A percentile compares a stretch with the other conserved stretches of the same genome.
phyloP scores from a whole-genome alignment of 2,329 filamentous ascomycete genomes.

The Alternaria gansuensis region DNA sequence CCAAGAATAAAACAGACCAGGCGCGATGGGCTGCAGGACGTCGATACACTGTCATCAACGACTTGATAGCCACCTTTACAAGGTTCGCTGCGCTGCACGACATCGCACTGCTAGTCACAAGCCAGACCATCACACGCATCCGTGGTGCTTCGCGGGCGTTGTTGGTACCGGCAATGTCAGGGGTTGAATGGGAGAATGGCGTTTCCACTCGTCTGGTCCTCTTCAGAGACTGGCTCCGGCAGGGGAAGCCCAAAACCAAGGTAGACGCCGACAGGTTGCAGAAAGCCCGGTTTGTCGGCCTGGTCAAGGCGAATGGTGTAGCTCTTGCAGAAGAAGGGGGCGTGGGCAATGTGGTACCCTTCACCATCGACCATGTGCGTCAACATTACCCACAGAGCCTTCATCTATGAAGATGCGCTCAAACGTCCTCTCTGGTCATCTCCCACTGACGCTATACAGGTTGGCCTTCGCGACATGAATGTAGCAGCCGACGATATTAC shows the following conservation, averaged over 20 bases:
- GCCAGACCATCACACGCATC: slow-evolving; percentile 84
- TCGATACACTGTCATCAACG: slow-evolving; percentile 70
- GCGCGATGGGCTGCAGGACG: slow-evolving; percentile 60
- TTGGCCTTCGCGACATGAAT: slow-evolving; percentile 46
- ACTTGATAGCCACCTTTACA: slow-evolving; percentile 67
- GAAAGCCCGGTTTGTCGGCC: slow-evolving; percentile 54
- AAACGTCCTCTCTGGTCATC: slow-evolving; percentile 23
- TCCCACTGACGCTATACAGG: slow-evolving; percentile 39
- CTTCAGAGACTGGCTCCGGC: slow-evolving; percentile 72
- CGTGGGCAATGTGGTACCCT: slow-evolving; percentile 62
- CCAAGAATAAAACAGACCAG: slow-evolving; percentile 55
- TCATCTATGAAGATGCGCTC: slow-evolving; percentile 31
- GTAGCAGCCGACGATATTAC: slow-evolving; percentile 45
- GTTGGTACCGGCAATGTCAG: slow-evolving; percentile 77
- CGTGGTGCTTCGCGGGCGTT: slow-evolving; percentile 71
- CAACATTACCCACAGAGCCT: slow-evolving; percentile 44
- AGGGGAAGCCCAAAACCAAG: slow-evolving; percentile 39
- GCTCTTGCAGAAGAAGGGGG: slow-evolving; percentile 53
- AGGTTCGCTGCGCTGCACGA: slow-evolving; percentile 78
- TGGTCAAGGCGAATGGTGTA: slow-evolving; percentile 57
- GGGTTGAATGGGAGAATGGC: slow-evolving; percentile 80
- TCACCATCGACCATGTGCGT: slow-evolving; percentile 57
- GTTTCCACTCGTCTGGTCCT: slow-evolving; percentile 77
- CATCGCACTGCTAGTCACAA: slow-evolving; percentile 77
- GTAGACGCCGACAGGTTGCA: slow-evolving; percentile 43